phyloP scores from a whole-genome alignment of 2,329 filamentous ascomycete species.

The Coniochaeta pulveracea region DNA sequence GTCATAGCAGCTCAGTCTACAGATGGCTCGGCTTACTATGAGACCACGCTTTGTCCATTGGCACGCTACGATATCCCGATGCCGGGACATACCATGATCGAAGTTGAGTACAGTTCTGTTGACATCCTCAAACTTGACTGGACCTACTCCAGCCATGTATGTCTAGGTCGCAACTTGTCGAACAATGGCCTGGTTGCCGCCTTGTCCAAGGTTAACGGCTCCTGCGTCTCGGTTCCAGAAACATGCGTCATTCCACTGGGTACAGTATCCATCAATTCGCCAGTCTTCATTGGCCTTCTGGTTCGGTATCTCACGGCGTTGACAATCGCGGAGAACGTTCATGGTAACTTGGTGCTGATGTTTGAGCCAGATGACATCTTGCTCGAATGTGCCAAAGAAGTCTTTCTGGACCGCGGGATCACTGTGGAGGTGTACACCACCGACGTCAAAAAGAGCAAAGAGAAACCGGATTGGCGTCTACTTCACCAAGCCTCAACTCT shows the following conservation, averaged over 20 bases:
- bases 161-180: conserved; percentile 17
- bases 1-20: conserved; percentile 11
- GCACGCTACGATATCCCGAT: conserved; percentile 3
- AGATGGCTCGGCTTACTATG: conserved; percentile 12
- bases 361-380: conserved; percentile 22
- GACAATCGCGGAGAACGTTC: conserved; percentile 7
- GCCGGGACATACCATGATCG: conserved; percentile 9
- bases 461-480: conserved; percentile 5
- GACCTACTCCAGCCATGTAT: conserved; percentile 15
- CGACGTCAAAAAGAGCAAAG: conserved; percentile 3
- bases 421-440: conserved; percentile 14
- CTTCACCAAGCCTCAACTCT: conserved; percentile 17
- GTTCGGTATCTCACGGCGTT: conserved; percentile 13
- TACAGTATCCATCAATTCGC: conserved; percentile 5
- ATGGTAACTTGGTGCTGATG: conserved; percentile 15
- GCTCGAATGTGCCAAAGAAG: conserved; percentile 13
- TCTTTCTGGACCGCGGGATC: conserved; percentile 8
- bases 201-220: conserved; percentile 20
- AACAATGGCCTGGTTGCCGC: conserved; percentile 16
- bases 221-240: conserved; percentile 17
- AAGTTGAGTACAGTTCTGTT: conserved; percentile 25
- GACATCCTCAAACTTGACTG: conserved; percentile 15
- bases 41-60: conserved; percentile 4
- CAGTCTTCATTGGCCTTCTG: conserved; percentile 14
- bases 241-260: conserved; percentile 7